A percentile compares a stretch with the other conserved stretches of the same genome.
These are phyloP conservation scores for Nasturtium officinale DNA, from an alignment of 345 rosid genomes.

Conservation along the genomic window DNA sequence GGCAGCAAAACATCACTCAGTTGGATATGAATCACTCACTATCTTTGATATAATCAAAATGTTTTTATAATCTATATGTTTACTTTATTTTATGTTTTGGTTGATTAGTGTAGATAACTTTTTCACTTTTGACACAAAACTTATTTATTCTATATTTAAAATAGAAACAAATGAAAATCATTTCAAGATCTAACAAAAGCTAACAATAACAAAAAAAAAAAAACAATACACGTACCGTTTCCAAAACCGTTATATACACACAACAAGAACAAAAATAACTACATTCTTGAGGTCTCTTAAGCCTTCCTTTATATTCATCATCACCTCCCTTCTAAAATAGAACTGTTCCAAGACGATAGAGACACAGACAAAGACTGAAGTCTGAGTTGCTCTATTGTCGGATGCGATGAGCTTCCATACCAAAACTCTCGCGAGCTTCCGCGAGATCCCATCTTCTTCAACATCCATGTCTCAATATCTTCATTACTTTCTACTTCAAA, in stretches of 20 bases:
- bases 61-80: too few relatives aligned
- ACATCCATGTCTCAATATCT: slow-evolving; percentile 40
- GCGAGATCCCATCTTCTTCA: slow-evolving; percentile 40
- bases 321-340: slow-evolving; percentile 40
- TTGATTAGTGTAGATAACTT: not conserved
- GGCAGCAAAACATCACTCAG: too few relatives aligned
- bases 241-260: slow-evolving; percentile 24
- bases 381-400: slow-evolving; percentile 40
- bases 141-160: not conserved
- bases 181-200: not conserved
- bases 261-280: not conserved
- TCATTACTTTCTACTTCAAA: slow-evolving; percentile 36
- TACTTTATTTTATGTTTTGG: too few relatives aligned
- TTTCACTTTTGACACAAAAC: not conserved
- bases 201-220: not conserved
- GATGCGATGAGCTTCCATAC: slow-evolving; percentile 39
- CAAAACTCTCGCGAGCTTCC: slow-evolving; percentile 34
- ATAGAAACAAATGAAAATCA: not conserved
- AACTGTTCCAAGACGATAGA: slow-evolving; percentile 39
- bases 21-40: too few relatives aligned
- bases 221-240: not conserved
- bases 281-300: not conserved
- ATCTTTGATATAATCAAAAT: too few relatives aligned
- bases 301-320: not conserved
- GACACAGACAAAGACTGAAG: slow-evolving; percentile 36